Percentiles rank a stretch among this genome's conserved stretches.
Evolutionary conservation across 108 stramenopile species (phyloP).

Genomic region (Epithemia pelagica): DNA sequence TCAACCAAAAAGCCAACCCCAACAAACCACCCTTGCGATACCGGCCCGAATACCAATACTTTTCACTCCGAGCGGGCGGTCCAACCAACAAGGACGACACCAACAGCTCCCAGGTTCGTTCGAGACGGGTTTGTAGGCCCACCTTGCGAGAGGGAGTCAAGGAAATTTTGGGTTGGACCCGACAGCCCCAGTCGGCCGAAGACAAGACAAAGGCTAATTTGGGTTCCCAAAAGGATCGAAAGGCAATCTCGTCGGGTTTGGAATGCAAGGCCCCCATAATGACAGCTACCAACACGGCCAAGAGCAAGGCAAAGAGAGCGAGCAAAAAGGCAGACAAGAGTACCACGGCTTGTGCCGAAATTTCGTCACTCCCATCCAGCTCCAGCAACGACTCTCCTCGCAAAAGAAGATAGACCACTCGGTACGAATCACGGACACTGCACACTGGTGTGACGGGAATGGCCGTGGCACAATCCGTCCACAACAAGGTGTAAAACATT

Average conservation of each 20-base stretch:
- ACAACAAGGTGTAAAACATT: slow-evolving; percentile 45
- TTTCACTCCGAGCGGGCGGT: background rate
- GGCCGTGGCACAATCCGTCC: slow-evolving; percentile 18
- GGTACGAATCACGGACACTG: slow-evolving; percentile 26
- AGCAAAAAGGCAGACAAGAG: slow-evolving; percentile 23
- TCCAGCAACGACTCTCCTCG: slow-evolving; percentile 26
- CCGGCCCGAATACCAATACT: background rate
- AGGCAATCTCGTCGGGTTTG: slow-evolving; percentile 20
- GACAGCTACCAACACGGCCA: slow-evolving; percentile 16
- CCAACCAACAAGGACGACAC: background rate
- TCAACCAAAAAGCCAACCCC: slow-evolving; percentile 11
- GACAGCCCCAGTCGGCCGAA: background rate
- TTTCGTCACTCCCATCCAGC: background rate
- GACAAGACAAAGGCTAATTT: slow-evolving; percentile 17
- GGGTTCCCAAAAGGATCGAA: slow-evolving; percentile 40
- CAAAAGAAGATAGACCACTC: slow-evolving; percentile 24
- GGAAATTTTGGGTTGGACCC: background rate
- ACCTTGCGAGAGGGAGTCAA: background rate
- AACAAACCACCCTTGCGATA: background rate
- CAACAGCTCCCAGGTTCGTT: background rate
- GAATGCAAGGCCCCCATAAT: slow-evolving; percentile 21
- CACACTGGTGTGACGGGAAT: slow-evolving; percentile 14
- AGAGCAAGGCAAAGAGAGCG: slow-evolving; percentile 13
- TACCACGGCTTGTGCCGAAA: slow-evolving; percentile 5
- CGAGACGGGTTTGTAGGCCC: background rate